phyloP scores from a whole-genome alignment of 2,329 filamentous ascomycete genomes.

The Didymella arachidicola region DNA sequence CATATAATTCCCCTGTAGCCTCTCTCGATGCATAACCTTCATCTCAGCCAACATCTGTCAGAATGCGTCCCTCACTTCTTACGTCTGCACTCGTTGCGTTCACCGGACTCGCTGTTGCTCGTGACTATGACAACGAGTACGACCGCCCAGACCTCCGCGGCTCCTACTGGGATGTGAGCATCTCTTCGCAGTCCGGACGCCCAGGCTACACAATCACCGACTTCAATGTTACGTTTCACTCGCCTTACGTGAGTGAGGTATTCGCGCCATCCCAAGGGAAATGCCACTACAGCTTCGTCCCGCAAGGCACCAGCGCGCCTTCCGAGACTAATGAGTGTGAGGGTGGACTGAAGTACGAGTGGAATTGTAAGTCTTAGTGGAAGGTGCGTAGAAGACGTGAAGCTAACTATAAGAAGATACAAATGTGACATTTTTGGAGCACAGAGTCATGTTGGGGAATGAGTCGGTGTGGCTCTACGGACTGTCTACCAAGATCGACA shows the following conservation, averaged over 20 bases:
- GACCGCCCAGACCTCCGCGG: conserved; percentile 12
- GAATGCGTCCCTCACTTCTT: conserved; percentile 20
- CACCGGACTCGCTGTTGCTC: neutral
- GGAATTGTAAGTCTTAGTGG: conserved; percentile 17
- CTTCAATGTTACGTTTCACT: conserved; percentile 15
- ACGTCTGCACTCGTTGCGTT: conserved; percentile 12
- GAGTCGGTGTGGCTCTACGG: neutral
- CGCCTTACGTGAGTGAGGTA: conserved; percentile 1
- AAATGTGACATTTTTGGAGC: neutral
- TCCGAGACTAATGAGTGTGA: conserved; percentile 18
- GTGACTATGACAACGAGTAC: conserved; percentile 6
- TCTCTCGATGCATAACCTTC: too few species aligned
- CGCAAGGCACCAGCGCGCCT: conserved; percentile 20
- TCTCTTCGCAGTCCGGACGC: conserved; percentile 19
- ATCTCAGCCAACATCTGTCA: neutral
- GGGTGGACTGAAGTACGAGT: conserved; percentile 16
- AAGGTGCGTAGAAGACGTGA: neutral
- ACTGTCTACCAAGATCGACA: neutral
- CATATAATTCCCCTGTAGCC: too few species aligned
- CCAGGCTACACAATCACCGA: conserved; percentile 24
- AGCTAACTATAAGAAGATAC: neutral
- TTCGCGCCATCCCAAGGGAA: neutral
- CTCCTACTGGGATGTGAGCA: conserved; percentile 24
- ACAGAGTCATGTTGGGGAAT: neutral
- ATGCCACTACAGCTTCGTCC: conserved; percentile 28